Base-by-base conservation (phyloP, 192 early-diverging fungal genomes). In the Gigaspora rosea region DNA sequence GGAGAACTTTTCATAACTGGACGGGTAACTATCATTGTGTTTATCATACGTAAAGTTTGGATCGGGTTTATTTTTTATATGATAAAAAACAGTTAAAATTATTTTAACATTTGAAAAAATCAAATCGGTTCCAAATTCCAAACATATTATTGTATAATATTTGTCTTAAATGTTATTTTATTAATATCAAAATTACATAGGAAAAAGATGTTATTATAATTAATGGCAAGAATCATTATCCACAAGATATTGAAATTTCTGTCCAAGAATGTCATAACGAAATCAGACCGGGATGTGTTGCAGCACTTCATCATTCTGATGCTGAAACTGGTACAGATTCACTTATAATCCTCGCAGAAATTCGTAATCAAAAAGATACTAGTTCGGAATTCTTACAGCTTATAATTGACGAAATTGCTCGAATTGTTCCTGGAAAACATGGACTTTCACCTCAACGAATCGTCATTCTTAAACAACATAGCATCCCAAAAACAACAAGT, bases 211-310 rank as follows among this genome's bases (percentile, higher is more conserved):
- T 74, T 1, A 74, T 74, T 4, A 74, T 74, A 9, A 74, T 74
- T 13, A 74, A 74, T 22, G 72, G 72, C 0, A 74, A 74, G 8
- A 74, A 74, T 35, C 72, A 74, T 61, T 74, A 74, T 48, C 72
- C 72, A 12, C 72, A 74, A 15, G 72, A 74, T 11, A 74, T 74
- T 9, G 72, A 74, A 51, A 8, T 74, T 8, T 47, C 72, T 46
- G 41, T 74, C 2, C 72, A 74, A 46, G 36, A 62, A 58, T 74
- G 41, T 48, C 72, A 74, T 62, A 32, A 57, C 46, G 56, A 4
- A 7, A 74, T 74, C 10, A 12, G 54, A 74, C 58, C 72, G 18
- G 72, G 72, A 48, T 74, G 72, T 62, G 32, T 74, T 13, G 56
- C 56, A 33, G 72, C 72, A 61, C 32, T 74, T n/a, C 56, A 74